phyloP scores from a whole-genome alignment of 192 early-diverging fungal genomes.

The Dissophora globulifera region DNA sequence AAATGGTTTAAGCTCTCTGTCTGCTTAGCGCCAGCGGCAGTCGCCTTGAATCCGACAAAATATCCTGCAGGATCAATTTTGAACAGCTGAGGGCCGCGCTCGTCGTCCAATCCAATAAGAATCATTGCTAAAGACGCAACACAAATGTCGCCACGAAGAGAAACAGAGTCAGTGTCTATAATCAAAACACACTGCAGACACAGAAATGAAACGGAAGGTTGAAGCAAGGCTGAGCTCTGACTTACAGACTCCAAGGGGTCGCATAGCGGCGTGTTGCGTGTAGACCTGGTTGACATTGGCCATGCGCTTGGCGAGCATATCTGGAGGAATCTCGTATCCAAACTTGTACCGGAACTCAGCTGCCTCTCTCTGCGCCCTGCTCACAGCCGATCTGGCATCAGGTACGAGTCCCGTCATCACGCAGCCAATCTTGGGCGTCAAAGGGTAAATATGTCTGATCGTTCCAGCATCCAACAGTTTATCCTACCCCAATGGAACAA shows the following conservation, averaged over 20 bases:
- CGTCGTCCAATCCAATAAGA: constrained; percentile 95
- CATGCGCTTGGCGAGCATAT: constrained; percentile 97
- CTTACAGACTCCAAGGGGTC: constrained; percentile 95
- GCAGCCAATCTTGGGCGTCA: constrained; percentile 95
- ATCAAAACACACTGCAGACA: too few relatives aligned
- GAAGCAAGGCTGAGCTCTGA: constrained; percentile 37
- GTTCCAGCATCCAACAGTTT: constrained; percentile 95
- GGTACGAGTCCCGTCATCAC: constrained; percentile 99
- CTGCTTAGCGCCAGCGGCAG: constrained; percentile 94
- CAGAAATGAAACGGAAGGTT: too few relatives aligned
- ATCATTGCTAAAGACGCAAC: constrained; percentile 92
- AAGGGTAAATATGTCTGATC: constrained; percentile 91
- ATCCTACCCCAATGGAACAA: constrained; percentile 66
- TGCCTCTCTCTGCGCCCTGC: constrained; percentile 92
- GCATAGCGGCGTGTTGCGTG: constrained; percentile 98
- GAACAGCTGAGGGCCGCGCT: constrained; percentile 96
- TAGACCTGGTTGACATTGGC: constrained; percentile 99
- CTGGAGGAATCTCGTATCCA: constrained; percentile 96
- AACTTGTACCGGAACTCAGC: constrained; percentile 99
- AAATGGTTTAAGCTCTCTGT: constrained; percentile 95
- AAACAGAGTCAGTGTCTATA: too few relatives aligned
- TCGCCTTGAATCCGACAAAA: constrained; percentile 97
- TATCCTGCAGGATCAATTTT: constrained; percentile 99
- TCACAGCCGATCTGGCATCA: constrained; percentile 94
- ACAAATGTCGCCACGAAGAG: too few relatives aligned